Evolutionary conservation across 2,329 filamentous ascomycete genomes (phyloP).

Genomic region (Hymenoscyphus scutula): DNA sequence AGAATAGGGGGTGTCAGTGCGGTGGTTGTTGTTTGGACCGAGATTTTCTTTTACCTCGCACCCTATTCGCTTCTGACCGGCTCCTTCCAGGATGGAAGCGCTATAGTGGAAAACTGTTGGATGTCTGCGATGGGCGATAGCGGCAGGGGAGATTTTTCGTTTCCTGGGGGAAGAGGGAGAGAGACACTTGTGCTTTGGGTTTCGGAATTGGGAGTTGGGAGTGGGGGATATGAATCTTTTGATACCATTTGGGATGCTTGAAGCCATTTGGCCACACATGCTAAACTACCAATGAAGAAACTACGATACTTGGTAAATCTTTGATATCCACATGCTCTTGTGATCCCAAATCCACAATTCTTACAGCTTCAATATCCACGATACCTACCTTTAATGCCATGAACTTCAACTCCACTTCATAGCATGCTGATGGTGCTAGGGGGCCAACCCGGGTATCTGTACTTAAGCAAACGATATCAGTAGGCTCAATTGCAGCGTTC

Average conservation of each 20-base stretch:
- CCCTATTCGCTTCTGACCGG: background rate
- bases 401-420: slow-evolving; percentile 71
- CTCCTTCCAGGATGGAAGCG: background rate
- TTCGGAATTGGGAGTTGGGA: background rate
- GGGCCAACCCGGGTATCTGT: slow-evolving; percentile 73
- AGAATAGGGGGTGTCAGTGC: background rate
- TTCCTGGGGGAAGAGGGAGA: background rate
- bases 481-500: slow-evolving; percentile 59
- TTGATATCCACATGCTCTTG: slow-evolving; percentile 76
- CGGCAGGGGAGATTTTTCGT: background rate
- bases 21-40: background rate
- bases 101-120: background rate
- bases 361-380: slow-evolving; percentile 67
- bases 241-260: background rate
- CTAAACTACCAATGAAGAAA: slow-evolving; percentile 34
- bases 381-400: slow-evolving; percentile 65
- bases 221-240: background rate
- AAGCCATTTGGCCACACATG: background rate
- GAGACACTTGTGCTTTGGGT: background rate
- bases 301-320: slow-evolving; percentile 68
- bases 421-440: slow-evolving; percentile 68
- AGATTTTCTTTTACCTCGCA: background rate
- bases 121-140: background rate
- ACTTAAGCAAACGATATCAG: slow-evolving; percentile 71
- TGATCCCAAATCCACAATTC: slow-evolving; percentile 69